Percentiles rank a stretch among this genome's conserved stretches.
These are phyloP conservation scores for Globisporangium heterothallicum DNA, from an alignment of 352 stramenopile species.

Conservation along the genomic window DNA sequence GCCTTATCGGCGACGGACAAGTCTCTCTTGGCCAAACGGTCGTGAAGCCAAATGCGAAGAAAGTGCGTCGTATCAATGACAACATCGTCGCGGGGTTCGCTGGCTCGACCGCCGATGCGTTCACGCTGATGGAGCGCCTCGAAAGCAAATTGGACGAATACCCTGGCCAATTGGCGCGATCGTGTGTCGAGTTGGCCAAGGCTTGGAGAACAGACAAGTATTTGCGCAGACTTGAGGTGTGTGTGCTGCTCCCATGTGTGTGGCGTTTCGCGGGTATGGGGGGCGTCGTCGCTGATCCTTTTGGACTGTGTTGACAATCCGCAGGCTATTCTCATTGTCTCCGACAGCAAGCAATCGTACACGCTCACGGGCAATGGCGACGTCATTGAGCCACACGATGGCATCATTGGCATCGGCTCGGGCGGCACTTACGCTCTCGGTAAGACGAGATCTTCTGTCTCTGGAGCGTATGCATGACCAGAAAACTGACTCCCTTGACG, in stretches of 20 bases:
- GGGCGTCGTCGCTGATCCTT: neutral
- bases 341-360: conserved; percentile 94
- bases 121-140: conserved; percentile 97
- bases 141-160: conserved; percentile 98
- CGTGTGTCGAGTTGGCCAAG: conserved; percentile 98
- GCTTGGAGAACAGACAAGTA: conserved; percentile 99
- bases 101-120: conserved; percentile 96
- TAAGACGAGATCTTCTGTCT: conserved; percentile 27
- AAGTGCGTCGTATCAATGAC: conserved; percentile 94
- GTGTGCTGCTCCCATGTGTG: neutral
- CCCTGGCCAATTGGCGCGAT: conserved; percentile 93
- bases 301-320: neutral
- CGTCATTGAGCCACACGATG: conserved; percentile 95
- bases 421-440: conserved; percentile 92
- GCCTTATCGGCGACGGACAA: conserved; percentile 97
- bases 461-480: conserved; percentile 3
- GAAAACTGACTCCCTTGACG: neutral
- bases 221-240: conserved; percentile 91
- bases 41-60: conserved; percentile 98
- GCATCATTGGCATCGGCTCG: conserved; percentile 94
- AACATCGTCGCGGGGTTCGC: conserved; percentile 97
- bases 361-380: conserved; percentile 98
- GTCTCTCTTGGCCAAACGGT: conserved; percentile 94
- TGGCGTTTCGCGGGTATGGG: conserved; percentile 2
- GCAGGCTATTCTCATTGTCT: conserved; percentile 89